Evolutionary conservation across 2,329 filamentous ascomycete genomes (phyloP).

Genomic region (Tolypocladium nubicola): DNA sequence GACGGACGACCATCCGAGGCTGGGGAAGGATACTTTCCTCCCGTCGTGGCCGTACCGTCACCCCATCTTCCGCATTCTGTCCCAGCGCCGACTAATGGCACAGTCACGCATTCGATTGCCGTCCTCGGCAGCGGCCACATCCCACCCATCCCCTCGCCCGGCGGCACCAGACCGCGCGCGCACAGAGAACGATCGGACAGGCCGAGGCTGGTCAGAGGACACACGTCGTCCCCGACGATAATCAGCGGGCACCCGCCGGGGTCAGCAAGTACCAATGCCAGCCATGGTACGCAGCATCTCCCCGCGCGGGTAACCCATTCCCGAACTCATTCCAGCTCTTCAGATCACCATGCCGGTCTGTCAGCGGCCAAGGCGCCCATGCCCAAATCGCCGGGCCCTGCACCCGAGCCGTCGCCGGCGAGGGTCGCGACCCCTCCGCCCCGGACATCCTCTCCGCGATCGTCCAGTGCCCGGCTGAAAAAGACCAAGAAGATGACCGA

Average conservation of each 20-base stretch:
- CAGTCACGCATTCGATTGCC: constrained; percentile 55
- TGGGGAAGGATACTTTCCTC: constrained; percentile 75
- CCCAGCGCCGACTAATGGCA: constrained; percentile 22
- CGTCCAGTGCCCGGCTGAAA: constrained; percentile 32
- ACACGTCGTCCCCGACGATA: constrained; percentile 73
- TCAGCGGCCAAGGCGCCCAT: constrained; percentile 39
- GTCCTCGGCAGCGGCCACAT: constrained; percentile 73
- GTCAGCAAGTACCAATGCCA: constrained; percentile 18
- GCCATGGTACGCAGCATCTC: constrained; percentile 22
- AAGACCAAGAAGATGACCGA: constrained; percentile 43
- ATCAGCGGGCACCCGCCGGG: constrained; percentile 17
- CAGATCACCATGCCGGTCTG: constrained; percentile 36
- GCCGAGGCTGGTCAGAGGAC: constrained; percentile 55
- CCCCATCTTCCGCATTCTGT: constrained; percentile 30
- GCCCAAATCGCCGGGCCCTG: constrained; percentile 42
- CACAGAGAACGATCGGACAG: constrained; percentile 46
- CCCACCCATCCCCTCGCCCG: constrained; percentile 72
- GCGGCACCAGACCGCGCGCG: constrained; percentile 46
- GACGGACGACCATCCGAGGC: constrained; percentile 56
- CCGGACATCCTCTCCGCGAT: constrained; percentile 37
- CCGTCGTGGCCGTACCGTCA: constrained; percentile 38
- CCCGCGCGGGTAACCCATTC: constrained; percentile 34
- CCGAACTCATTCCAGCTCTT: constrained; percentile 48
- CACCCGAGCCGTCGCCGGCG: constrained; percentile 27
- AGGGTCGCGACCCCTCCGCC: constrained; percentile 45